Conservation (phyloP, 768 basidiomycete genomes). For the Boletus pseudopeckii region DNA sequence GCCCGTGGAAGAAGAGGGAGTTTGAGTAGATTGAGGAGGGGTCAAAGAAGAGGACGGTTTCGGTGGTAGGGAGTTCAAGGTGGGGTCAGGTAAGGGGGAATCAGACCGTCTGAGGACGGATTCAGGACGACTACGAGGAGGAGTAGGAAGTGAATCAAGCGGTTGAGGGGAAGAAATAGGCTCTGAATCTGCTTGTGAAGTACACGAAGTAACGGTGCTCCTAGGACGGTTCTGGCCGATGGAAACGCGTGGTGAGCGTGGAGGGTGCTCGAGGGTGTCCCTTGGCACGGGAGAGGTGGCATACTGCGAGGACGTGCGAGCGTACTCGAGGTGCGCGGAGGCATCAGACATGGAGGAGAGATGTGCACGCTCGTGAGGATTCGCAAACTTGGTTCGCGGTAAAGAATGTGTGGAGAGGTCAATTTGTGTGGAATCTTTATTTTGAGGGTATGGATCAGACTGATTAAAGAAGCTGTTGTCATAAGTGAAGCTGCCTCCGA, state of each 20-base stretch:
- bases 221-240: slow-evolving; percentile 13
- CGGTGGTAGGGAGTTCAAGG: slow-evolving; percentile 16
- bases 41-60: slow-evolving; percentile 18
- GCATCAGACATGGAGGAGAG: slow-evolving; percentile 26
- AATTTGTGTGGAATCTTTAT: slow-evolving; percentile 28
- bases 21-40: slow-evolving; percentile 36
- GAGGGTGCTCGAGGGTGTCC: slow-evolving; percentile 21
- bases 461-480: slow-evolving; percentile 31
- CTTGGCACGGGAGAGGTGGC: slow-evolving; percentile 10
- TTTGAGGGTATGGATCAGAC: slow-evolving; percentile 13
- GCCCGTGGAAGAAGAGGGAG: slow-evolving; percentile 29
- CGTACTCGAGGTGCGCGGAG: slow-evolving; percentile 19
- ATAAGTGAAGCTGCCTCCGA: slow-evolving; percentile 34
- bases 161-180: slow-evolving; percentile 14
- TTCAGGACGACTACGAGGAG: slow-evolving; percentile 28
- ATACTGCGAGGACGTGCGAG: slow-evolving; percentile 21
- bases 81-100: slow-evolving; percentile 22
- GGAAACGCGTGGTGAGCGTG: slow-evolving; percentile 27
- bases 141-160: slow-evolving; percentile 23
- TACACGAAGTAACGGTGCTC: slow-evolving; percentile 29
- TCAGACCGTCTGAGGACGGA: slow-evolving; percentile 24
- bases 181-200: slow-evolving; percentile 23
- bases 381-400: slow-evolving; percentile 16
- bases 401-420: slow-evolving; percentile 29
- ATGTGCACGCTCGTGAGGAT: slow-evolving; percentile 22